phyloP scores from a whole-genome alignment of 768 basidiomycete species.

The Boletellus ananas region DNA sequence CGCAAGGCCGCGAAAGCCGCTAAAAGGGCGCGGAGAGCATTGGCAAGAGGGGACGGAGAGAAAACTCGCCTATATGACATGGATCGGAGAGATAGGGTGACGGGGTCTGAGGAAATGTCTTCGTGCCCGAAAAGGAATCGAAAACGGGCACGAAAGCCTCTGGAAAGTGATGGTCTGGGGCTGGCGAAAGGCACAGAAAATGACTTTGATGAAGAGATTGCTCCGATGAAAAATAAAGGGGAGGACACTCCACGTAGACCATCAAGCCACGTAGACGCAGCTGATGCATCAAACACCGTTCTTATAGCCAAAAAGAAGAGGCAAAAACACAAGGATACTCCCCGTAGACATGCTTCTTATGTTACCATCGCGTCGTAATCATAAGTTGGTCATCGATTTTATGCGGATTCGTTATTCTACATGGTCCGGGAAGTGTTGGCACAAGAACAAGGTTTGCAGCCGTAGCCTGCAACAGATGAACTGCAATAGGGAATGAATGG shows the following conservation, averaged over 20 bases:
- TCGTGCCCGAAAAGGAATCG: slow-evolving; percentile 3
- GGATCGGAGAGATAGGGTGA: neutral
- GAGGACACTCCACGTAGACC: slow-evolving; percentile 4
- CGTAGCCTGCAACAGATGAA: slow-evolving; percentile 10
- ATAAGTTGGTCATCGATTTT: slow-evolving; percentile 6
- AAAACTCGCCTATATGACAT: neutral
- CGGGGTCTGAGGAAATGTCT: neutral
- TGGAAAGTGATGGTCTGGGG: neutral
- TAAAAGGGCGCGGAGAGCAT: slow-evolving; percentile 8
- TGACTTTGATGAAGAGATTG: slow-evolving; percentile 2
- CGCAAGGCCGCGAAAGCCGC: slow-evolving; percentile 15
- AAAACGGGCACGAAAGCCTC: slow-evolving; percentile 6
- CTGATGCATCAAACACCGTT: neutral
- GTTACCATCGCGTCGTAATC: neutral
- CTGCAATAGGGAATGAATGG: slow-evolving; percentile 7
- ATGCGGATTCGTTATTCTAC: slow-evolving; percentile 24
- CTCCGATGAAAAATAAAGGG: neutral
- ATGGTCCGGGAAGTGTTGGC: slow-evolving; percentile 17
- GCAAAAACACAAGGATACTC: slow-evolving; percentile 19
- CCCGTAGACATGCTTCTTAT: slow-evolving; percentile 2
- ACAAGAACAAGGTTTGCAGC: slow-evolving; percentile 10
- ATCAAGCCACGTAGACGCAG: neutral
- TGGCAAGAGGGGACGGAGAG: neutral
- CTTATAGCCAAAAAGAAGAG: slow-evolving; percentile 17
- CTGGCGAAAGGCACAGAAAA: slow-evolving; percentile 3